Base-by-base conservation (phyloP, 805 yeast species). In the Wickerhamiella hasegawae region DNA sequence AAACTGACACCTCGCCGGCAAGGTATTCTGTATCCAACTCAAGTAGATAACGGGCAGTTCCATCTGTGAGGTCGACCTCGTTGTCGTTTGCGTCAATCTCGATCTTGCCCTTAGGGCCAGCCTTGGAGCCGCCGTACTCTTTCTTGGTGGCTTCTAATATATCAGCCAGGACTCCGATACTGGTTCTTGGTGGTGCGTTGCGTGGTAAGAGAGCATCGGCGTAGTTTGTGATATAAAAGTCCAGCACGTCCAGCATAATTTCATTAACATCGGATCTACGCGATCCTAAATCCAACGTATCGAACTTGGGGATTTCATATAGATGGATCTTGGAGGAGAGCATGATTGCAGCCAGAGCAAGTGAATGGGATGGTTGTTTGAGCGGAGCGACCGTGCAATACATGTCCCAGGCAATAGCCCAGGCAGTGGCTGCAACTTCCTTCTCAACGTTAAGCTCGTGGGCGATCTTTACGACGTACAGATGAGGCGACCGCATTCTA, bases 351-450 rank as follows among this genome's bases (percentile, higher is more conserved):
- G 82, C 78, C 35, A 81, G 49, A 0, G 94, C 83, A 22, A 77
- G 69, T 19, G 76, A 66, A 51, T 82, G 87, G 3, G 81, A 74
- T 1, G 94, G 90, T 6, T 71, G 65, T 46, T 71, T 74, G 24
- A 84, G 55, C 8, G 73, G 65, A 14, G 77, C 62, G 25, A 79
- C 81, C 2, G 92, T 72, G 37, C 73, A 68, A 49, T 75, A 71
- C 9, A 73, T 60, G 52, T 84, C 96, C 45, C 71, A 71, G n/a
- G 74, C 62, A 2, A 83, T 63, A n/a, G 71, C 54, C 94, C 94
- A 84, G 2, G 79, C 72, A 26, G 71, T 52, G 44, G 65, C 59
- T 4, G 75, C 66, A 9, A 66, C 51, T 12, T 67, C 63, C 44
- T 66, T 62, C 17, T 64, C 59, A 11, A 73, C 41, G 1, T 55